These are phyloP conservation scores for Phytopythium kandeliae DNA, from an alignment of 352 stramenopile genomes.

Conservation along the genomic window DNA sequence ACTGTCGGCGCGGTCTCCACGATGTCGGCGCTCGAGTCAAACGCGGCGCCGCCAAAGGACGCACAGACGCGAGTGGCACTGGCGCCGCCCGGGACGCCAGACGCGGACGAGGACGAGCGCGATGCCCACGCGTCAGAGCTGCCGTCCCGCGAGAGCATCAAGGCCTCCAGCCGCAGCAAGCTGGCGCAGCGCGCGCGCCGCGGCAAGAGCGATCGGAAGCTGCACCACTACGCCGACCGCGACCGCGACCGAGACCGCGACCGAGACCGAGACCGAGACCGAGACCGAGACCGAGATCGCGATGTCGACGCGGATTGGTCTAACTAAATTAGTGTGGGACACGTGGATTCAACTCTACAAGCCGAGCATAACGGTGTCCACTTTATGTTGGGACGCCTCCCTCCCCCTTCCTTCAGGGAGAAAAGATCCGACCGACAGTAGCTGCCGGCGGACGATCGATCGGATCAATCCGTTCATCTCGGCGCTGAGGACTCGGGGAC, in stretches of 20 bases:
- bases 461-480: too few species aligned
- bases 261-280: too few species aligned
- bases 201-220: constrained; percentile 2
- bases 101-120: constrained; percentile 24
- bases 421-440: too few species aligned
- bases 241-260: too few species aligned
- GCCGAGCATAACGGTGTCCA: too few species aligned
- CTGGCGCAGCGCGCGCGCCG: constrained; percentile 27
- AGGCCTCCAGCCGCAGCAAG: constrained; percentile 53
- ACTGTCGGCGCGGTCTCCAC: not conserved
- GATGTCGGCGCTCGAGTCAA: not conserved
- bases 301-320: too few species aligned
- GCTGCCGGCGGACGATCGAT: too few species aligned
- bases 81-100: constrained; percentile 13
- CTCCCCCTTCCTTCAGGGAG: too few species aligned
- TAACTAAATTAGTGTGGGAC: not conserved
- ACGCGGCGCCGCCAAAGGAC: constrained; percentile 1
- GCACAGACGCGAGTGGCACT: not conserved
- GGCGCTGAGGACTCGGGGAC: too few species aligned
- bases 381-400: too few species aligned
- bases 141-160: constrained; percentile 60
- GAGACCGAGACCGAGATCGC: too few species aligned
- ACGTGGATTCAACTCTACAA: not conserved
- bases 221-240: not conserved
- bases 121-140: constrained; percentile 19